Evolutionary conservation across 371 early-diverging fungal genomes (phyloP), one percentile per base, ranked within the genome.

Genomic region (Mortierella sp.): DNA sequence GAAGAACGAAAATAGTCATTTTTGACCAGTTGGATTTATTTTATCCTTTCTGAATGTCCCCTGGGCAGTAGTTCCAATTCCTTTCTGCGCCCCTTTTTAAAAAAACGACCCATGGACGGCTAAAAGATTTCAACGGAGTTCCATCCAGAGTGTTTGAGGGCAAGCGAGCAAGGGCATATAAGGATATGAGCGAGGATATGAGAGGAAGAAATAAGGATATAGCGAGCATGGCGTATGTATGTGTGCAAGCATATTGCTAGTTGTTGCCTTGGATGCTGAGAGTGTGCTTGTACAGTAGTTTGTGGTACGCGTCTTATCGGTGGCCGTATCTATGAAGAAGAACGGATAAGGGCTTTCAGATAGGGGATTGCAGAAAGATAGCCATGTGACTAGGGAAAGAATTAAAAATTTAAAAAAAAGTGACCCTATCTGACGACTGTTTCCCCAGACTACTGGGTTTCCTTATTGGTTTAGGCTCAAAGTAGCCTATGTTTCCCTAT

Each of bases 401-500:
- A 52, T 18, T 52, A 22, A 22, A 52, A 24, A 52, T 52, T 55
- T 55, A 14, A 28, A n/a, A n/a, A n/a, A n/a, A n/a, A 55, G 55
- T 28, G 28, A 28, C 55, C 55, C 24, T 55, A 55, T 55, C 55
- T 55, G 55, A 55, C 55, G 12, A 26, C 20, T 20, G 52, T 28
- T 55, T 55, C 55, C 55, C 55, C 55, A 55, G 55, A 55, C 12
- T 26, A 14, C 8, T 3, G 12, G 4, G 14, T 55, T 55, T 26
- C 55, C 55, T 55, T 14, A 55, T 55, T 55, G 55, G 28, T 55
- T 14, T 55, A 28, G 14, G 24, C 54, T 54, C 54, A 54, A 54
- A 24, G 54, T 54, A 24, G 24, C 55, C 55, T 28, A 55, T 28
- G 55, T 55, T 55, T 55, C 28, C 55, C 55, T 55, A 55, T 55